These are phyloP conservation scores for Saturnispora zaruensis DNA, from an alignment of 805 yeast species.

Conservation along the genomic window DNA sequence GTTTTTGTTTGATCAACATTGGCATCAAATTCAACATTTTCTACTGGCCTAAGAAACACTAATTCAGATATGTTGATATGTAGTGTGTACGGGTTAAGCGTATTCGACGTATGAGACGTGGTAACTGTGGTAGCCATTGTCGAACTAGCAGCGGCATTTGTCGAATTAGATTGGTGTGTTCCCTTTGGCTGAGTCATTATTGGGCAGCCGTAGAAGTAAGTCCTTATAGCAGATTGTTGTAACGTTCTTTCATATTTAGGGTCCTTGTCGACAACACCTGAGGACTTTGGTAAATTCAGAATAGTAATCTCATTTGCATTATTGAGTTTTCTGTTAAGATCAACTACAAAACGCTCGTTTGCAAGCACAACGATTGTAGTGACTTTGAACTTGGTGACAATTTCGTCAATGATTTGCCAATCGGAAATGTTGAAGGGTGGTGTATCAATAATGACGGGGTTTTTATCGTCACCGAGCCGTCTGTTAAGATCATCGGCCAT, in stretches of 20 bases:
- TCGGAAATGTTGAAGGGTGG: slow-evolving; percentile 53
- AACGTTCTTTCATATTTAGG: slow-evolving; percentile 57
- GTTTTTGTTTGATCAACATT: slow-evolving; percentile 16
- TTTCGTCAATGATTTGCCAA: slow-evolving; percentile 41
- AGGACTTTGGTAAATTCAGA: slow-evolving; percentile 59
- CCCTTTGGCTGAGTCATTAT: slow-evolving; percentile 3
- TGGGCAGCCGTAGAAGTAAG: slow-evolving; percentile 73
- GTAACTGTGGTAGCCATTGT: slow-evolving; percentile 3
- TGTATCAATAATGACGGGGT: slow-evolving; percentile 67
- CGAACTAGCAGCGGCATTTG: slow-evolving; percentile 19
- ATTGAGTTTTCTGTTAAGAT: slow-evolving; percentile 43
- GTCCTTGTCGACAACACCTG: slow-evolving; percentile 71
- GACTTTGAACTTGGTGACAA: slow-evolving; percentile 51
- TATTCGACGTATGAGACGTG: slow-evolving; percentile 13
- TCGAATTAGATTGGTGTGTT: slow-evolving; percentile 28
- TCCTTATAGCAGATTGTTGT: slow-evolving; percentile 72
- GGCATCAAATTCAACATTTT: slow-evolving; percentile 9
- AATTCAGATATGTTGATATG: slow-evolving; percentile 60
- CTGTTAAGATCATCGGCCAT: slow-evolving; percentile 3
- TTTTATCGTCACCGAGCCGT: slow-evolving; percentile 34
- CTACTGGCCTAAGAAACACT: slow-evolving; percentile 50
- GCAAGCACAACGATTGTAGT: slow-evolving; percentile 64
- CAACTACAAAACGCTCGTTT: slow-evolving; percentile 59
- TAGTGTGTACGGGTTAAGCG: slow-evolving; percentile 78
- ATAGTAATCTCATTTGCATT: slow-evolving; percentile 29